Conservation (phyloP, 2,329 filamentous ascomycete species). For the Fusarium circinatum region DNA sequence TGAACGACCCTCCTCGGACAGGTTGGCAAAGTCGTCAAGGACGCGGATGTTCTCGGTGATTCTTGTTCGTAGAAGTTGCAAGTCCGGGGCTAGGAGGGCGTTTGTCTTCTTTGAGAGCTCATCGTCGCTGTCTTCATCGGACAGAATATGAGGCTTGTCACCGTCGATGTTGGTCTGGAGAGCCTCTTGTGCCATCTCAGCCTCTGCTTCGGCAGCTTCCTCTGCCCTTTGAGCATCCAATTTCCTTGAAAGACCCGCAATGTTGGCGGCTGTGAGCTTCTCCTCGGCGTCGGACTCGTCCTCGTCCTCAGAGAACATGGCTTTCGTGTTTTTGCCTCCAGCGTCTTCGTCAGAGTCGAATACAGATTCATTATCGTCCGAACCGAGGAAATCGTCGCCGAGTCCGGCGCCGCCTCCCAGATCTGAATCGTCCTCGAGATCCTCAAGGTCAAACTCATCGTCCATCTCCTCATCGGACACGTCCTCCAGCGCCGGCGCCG, state of each 20-base stretch:
- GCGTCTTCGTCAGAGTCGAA: conserved; percentile 77
- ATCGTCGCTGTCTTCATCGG: conserved; percentile 71
- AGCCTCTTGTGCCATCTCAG: conserved; percentile 85
- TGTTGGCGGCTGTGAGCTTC: conserved; percentile 93
- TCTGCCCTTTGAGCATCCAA: conserved; percentile 80
- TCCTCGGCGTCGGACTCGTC: conserved; percentile 90
- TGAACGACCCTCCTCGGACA: conserved; percentile 82
- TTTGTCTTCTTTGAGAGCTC: conserved; percentile 67
- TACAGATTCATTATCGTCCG: conserved; percentile 67
- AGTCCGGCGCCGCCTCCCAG: conserved; percentile 51
- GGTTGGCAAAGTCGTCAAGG: conserved; percentile 85
- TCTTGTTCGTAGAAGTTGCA: conserved; percentile 86
- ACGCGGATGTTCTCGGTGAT: conserved; percentile 95
- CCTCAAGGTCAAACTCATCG: conserved; percentile 57
- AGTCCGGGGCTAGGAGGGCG: conserved; percentile 81
- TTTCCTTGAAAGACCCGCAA: conserved; percentile 87
- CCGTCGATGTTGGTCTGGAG: conserved; percentile 93
- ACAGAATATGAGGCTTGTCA: conserved; percentile 74
- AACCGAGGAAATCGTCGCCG: conserved; percentile 69
- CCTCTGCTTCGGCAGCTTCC: conserved; percentile 84
- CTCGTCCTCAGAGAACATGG: conserved; percentile 96
- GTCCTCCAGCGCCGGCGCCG: conserved; percentile 58
- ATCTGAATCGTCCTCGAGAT: conserved; percentile 57
- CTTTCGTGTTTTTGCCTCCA: conserved; percentile 57
- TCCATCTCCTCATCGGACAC: conserved; percentile 54